These are phyloP conservation scores for Colletotrichum ledebouriae DNA, from an alignment of 2,329 filamentous ascomycete genomes.

Conservation along the genomic window DNA sequence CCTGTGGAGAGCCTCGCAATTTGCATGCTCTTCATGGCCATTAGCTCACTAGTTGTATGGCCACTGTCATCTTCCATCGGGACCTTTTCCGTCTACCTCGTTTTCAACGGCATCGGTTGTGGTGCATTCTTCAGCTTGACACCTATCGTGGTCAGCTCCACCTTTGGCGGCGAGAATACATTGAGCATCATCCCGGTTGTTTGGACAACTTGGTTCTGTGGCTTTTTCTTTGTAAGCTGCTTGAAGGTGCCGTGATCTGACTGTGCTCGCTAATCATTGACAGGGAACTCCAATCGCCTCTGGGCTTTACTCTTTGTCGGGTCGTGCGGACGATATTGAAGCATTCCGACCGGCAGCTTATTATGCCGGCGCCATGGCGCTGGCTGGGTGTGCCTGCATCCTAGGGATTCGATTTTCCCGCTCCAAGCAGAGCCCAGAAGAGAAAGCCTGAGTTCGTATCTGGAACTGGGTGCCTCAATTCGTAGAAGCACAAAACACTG, in stretches of 20 bases:
- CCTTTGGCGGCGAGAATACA: constrained; percentile 46
- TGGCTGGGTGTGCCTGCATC: constrained; percentile 37
- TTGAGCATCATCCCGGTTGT: constrained; percentile 47
- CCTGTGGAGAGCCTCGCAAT: constrained; percentile 48
- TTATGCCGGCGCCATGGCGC: constrained; percentile 47
- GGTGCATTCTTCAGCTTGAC: constrained; percentile 50
- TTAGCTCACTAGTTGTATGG: constrained; percentile 47
- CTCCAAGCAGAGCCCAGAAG: background rate
- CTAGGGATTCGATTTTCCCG: constrained; percentile 12
- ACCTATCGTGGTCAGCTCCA: constrained; percentile 44
- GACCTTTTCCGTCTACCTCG: constrained; percentile 45
- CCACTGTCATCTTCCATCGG: constrained; percentile 46
- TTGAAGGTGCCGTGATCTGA: background rate
- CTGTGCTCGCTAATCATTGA: no score
- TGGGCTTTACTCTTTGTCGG: constrained; percentile 46
- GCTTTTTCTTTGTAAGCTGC: constrained; percentile 47
- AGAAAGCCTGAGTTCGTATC: background rate
- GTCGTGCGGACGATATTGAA: constrained; percentile 37
- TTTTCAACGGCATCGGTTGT: constrained; percentile 48
- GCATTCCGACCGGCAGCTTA: constrained; percentile 47
- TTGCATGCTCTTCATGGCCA: constrained; percentile 45
- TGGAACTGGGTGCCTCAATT: no score
- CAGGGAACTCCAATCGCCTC: constrained; percentile 49
- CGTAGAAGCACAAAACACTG: no score
- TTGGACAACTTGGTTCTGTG: constrained; percentile 49